A percentile compares a stretch with the other conserved stretches of the same genome.
Evolutionary conservation across 306 rosid genomes (phyloP).

Genomic region (Castanopsis chinensis): DNA sequence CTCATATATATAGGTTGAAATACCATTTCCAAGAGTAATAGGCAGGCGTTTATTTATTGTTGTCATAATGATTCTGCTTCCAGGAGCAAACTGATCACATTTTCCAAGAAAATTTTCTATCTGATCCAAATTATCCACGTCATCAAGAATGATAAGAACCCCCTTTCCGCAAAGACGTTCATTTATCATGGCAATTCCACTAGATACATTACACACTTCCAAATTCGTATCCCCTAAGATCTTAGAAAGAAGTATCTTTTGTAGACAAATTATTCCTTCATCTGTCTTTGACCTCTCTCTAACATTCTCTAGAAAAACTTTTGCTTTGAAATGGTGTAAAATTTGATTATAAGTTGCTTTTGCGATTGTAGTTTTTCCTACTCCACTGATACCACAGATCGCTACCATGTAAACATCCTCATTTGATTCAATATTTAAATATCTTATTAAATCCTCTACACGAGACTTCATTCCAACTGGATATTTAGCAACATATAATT

Average conservation of each 20-base stretch:
- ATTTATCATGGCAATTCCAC: background rate
- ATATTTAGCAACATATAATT: background rate
- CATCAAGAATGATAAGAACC: constrained; percentile 9
- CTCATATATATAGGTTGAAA: background rate
- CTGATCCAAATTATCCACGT: background rate
- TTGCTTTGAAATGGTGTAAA: background rate
- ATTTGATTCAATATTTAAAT: background rate
- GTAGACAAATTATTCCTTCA: background rate
- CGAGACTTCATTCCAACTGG: background rate
- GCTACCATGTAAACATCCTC: background rate
- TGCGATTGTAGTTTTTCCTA: constrained; percentile 6
- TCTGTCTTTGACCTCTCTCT: background rate
- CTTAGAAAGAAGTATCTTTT: background rate
- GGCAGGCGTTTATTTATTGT: constrained; percentile 5
- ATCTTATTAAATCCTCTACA: background rate
- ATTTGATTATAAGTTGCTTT: background rate
- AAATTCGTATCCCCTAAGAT: background rate
- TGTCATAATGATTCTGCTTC: constrained; percentile 12
- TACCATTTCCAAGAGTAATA: background rate
- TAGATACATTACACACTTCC: background rate
- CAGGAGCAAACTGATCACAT: background rate
- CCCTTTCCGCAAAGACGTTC: background rate
- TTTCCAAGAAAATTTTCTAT: background rate
- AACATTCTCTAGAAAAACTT: constrained; percentile 1
- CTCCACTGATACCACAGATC: background rate